Evolutionary conservation across 768 basidiomycete genomes (phyloP).

Genomic region (Paxillus rubicundulus): DNA sequence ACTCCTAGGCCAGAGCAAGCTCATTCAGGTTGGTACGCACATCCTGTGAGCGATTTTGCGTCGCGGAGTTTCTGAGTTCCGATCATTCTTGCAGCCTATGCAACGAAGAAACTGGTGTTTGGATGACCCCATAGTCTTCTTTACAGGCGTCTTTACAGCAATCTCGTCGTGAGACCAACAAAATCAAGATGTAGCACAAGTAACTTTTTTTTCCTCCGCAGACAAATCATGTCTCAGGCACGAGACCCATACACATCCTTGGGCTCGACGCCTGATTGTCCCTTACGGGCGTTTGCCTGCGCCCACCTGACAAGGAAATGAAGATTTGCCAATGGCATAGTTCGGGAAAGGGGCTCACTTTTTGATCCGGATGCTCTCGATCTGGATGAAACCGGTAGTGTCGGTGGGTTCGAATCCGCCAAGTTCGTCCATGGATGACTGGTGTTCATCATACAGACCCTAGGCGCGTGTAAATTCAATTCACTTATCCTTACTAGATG

Average conservation of each 20-base stretch:
- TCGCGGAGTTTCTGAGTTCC: not conserved
- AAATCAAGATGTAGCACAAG: not conserved
- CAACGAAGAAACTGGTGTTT: not conserved
- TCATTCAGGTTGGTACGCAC: too few relatives aligned
- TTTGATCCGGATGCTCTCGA: slow-evolving; percentile 97
- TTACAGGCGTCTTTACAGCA: too few relatives aligned
- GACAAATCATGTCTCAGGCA: slow-evolving; percentile 30
- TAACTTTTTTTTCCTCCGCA: not conserved
- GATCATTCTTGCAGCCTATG: not conserved
- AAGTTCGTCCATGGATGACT: slow-evolving; percentile 98
- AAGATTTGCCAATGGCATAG: not conserved
- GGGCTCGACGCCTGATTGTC: slow-evolving; percentile 73
- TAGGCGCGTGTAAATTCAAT: slow-evolving; percentile 25
- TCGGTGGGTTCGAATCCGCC: slow-evolving; percentile 97
- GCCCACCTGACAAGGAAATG: slow-evolving; percentile 61
- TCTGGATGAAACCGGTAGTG: slow-evolving; percentile 94
- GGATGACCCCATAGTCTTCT: too few relatives aligned
- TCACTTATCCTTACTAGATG: not conserved
- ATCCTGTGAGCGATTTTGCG: not conserved
- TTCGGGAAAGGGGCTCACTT: slow-evolving; percentile 53
- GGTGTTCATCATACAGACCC: slow-evolving; percentile 92
- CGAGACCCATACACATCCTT: slow-evolving; percentile 79
- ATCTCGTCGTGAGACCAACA: too few relatives aligned
- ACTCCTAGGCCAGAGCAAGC: too few relatives aligned
- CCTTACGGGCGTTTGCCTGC: slow-evolving; percentile 80